Base-by-base conservation (phyloP, 768 basidiomycete genomes). In the Leccinum barrowsii region DNA sequence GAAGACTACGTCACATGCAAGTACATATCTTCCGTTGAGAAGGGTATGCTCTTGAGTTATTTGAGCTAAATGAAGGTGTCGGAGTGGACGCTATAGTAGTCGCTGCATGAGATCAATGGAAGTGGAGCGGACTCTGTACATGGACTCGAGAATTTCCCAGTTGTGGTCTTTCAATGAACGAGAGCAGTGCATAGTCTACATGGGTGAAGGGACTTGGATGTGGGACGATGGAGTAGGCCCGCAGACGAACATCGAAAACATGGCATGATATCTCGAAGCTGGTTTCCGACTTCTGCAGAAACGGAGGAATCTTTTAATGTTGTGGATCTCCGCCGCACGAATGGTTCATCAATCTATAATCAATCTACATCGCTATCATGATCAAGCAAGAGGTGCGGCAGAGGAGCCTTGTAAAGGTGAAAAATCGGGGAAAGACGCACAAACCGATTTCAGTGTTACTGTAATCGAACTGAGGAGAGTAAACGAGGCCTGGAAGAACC, bases 41-140 rank as follows among this genome's bases (percentile, higher is more conserved):
- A 62, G 52, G 67, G 65, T 6, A 79, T 72, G 56, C 76, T 76
- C 4, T 67, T 61, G 12, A 74, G 73, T 13, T 68, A 67, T 57
- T 73, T 76, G 66, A 80, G 69, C 5, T 71, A 81, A 58, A 74
- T 74, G 67, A 85, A 84, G 26, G 68, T 62, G 17, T 72, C 72
- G 5, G 73, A 73, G 64, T 78, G 79, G 61, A 80, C 77, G 53
- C 77, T 74, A 63, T 79, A 83, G 57, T 79, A 83, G 57, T 83
- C 82, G 63, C 85, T 85, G 71, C 83, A 86, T 32, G 81, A 80
- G 78, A 85, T 82, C 19, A 86, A 73, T 26, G 77, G 76, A 48
- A 87, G 69, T 44, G 8, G 19, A 47, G 28, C 21, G 5, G 76
- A 78, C 66, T 83, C 15, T 44, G 85, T 77, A 21, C 65, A 64